These are phyloP conservation scores for Nemophila menziesii DNA, from an alignment of 257 asterid species.

Conservation along the genomic window DNA sequence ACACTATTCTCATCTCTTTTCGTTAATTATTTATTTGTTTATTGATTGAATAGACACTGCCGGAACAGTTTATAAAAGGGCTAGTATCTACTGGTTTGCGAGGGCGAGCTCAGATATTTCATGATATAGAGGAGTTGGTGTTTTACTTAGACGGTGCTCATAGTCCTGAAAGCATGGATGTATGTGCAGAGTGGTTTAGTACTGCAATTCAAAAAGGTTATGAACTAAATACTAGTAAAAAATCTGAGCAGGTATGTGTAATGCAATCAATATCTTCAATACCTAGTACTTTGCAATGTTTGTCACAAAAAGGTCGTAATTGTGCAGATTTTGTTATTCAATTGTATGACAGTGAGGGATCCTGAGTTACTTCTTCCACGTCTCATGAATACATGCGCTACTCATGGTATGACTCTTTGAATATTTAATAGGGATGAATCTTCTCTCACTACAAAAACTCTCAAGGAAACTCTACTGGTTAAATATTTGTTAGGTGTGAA, in stretches of 20 bases:
- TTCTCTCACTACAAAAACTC: no score
- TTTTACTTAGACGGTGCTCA: slow-evolving; percentile 97
- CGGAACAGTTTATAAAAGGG: slow-evolving; percentile 80
- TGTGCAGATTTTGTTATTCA: slow-evolving; percentile 90
- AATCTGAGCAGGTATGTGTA: slow-evolving; percentile 15
- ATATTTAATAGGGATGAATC: no score
- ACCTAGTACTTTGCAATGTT: background rate
- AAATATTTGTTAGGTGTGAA: slow-evolving; percentile 35
- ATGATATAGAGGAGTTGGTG: slow-evolving; percentile 65
- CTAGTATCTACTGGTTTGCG: slow-evolving; percentile 62
- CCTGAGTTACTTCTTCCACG: slow-evolving; percentile 90
- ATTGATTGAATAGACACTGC: slow-evolving; percentile 46
- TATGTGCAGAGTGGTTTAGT: slow-evolving; percentile 87
- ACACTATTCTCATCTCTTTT: slow-evolving; percentile 3
- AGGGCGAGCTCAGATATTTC: slow-evolving; percentile 93
- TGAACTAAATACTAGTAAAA: slow-evolving; percentile 13
- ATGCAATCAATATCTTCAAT: background rate
- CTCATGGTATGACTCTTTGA: slow-evolving; percentile 43
- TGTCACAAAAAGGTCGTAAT: background rate
- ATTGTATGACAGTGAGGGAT: slow-evolving; percentile 95
- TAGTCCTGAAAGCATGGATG: slow-evolving; percentile 99
- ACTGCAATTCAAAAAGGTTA: slow-evolving; percentile 48
- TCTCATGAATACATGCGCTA: slow-evolving; percentile 55
- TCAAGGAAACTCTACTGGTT: no score
- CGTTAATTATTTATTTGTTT: background rate